Evolutionary conservation across 805 yeast species (phyloP).

Genomic region (Saturnispora serradocipensis): DNA sequence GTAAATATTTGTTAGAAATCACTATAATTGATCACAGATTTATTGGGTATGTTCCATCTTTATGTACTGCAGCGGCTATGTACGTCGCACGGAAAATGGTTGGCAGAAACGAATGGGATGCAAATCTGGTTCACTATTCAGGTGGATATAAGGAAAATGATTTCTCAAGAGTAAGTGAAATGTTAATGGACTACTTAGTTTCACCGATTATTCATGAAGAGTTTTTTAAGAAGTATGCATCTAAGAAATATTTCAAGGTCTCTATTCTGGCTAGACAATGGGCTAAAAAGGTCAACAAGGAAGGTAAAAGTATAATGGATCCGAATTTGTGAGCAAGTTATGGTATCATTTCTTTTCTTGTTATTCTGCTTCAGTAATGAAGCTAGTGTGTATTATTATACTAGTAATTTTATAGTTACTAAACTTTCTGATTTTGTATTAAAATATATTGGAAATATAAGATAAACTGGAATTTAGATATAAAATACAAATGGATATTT

Average conservation of each 20-base stretch:
- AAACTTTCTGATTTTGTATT: background rate
- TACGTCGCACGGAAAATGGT: conserved; percentile 67
- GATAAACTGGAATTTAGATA: background rate
- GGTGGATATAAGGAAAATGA: conserved; percentile 80
- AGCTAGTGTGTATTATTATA: background rate
- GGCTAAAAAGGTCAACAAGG: conserved; percentile 55
- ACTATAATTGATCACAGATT: conserved; percentile 68
- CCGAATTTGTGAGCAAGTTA: conserved; percentile 19
- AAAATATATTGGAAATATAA: background rate
- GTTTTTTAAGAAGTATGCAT: conserved; percentile 86
- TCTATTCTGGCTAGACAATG: conserved; percentile 72
- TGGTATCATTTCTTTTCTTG: background rate
- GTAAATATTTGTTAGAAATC: conserved; percentile 75
- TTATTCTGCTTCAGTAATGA: background rate
- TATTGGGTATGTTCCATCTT: conserved; percentile 64
- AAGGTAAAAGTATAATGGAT: conserved; percentile 36
- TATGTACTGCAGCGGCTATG: conserved; percentile 84
- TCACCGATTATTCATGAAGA: conserved; percentile 85
- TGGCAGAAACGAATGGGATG: conserved; percentile 66
- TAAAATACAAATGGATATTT: background rate
- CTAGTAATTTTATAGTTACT: background rate
- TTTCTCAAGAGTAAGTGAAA: conserved; percentile 59
- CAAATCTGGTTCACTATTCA: conserved; percentile 79
- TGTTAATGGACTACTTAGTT: conserved; percentile 67
- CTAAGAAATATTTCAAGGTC: conserved; percentile 81